These are phyloP conservation scores for Vitellaria paradoxa DNA, from an alignment of 179 eudicot genomes.

Conservation along the genomic window DNA sequence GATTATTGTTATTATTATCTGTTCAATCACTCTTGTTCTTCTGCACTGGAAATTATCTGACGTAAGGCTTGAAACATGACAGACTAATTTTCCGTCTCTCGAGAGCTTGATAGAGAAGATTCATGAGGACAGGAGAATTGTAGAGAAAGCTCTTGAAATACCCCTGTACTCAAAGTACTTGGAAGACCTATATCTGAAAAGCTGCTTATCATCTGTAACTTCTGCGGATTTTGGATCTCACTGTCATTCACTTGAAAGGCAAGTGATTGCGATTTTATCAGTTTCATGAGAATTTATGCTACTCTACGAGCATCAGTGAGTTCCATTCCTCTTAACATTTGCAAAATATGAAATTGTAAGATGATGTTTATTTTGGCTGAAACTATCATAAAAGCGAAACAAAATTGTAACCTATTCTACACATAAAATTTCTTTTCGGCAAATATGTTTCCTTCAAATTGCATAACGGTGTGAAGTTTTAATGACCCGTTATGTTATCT, in stretches of 20 bases:
- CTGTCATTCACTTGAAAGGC: background rate
- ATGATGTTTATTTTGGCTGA: too few relatives aligned
- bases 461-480: too few relatives aligned
- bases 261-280: background rate
- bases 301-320: too few relatives aligned
- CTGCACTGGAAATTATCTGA: background rate
- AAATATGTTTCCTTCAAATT: too few relatives aligned
- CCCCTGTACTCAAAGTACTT: conserved; percentile 57
- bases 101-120: conserved; percentile 74
- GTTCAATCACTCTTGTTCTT: background rate
- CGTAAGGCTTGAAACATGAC: conserved; percentile 14
- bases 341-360: too few relatives aligned
- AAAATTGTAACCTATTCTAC: too few relatives aligned
- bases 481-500: too few relatives aligned
- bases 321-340: too few relatives aligned
- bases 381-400: too few relatives aligned
- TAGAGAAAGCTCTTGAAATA: conserved; percentile 80
- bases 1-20: background rate
- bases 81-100: conserved; percentile 81
- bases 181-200: conserved; percentile 46
- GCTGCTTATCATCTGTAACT: conserved; percentile 14
- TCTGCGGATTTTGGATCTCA: background rate
- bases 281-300: background rate
- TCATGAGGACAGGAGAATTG: conserved; percentile 64
- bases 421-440: too few relatives aligned